Base-by-base conservation (phyloP, 2,329 filamentous ascomycete species). In the Dothideomycetidae sp. region DNA sequence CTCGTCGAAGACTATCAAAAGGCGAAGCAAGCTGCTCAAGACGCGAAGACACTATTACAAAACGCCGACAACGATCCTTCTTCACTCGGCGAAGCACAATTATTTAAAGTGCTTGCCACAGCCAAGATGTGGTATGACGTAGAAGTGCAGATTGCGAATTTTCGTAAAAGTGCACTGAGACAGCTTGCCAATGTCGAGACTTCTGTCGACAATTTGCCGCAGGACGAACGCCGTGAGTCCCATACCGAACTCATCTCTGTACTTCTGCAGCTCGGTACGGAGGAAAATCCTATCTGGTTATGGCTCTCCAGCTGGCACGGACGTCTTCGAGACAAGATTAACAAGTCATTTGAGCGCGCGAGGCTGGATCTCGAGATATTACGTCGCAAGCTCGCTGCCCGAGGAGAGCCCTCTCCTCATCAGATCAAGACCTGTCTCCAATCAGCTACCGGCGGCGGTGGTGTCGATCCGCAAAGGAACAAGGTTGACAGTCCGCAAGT, bases 121-220 rank as follows among this genome's bases (percentile, higher is more conserved):
- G 86, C 81, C 5, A 75, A 86, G 35, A 92, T 98, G 79, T 98
- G 90, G 90, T 71, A 81, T 45, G 86, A 94, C 55, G 82, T 94
- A 7, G 80, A 92, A 44, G 74, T 82, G 32, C 88, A 94, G 50
- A 76, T 94, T 13, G 76, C 86, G 45, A 59, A 65, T 2, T 92
- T 96, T 62, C 96, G 94, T 61, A 72, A 82, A 10, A 84, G 93
- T 40, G 66, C 92, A 5, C 96, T 90, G 86, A 78, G 78, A 51
- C 77, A 73, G 47, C 66, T 98, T 34, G 75, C 78, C 28, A 73
- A 75, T 23, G 70, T 78, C 7, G 53, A 69, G 45, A 54, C 70
- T 36, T 63, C 67, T 52, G 47, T 66, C 34, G 64, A 75, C 46
- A 63, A 50, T 52, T 54, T 29, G 35, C 60, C 53, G 35, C 68